Conservation (phyloP, 768 basidiomycete species). For the Clitopilus passeckerianus region DNA sequence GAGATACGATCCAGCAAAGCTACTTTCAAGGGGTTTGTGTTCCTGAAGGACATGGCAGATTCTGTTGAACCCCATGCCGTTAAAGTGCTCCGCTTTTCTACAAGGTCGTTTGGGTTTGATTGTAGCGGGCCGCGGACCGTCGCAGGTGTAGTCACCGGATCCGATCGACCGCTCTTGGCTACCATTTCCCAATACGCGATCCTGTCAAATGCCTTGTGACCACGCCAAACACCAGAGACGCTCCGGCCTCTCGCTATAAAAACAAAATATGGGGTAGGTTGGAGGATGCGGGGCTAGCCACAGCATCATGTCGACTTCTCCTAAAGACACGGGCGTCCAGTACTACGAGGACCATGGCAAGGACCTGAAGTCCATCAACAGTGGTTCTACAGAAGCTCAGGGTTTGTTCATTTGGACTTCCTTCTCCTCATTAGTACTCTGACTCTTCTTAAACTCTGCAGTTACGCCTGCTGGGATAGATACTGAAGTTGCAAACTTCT, state of each 20-base stretch:
- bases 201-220: not conserved
- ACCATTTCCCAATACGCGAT: not conserved
- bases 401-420: not conserved
- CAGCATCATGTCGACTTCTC: not conserved
- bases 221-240: not conserved
- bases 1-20: slow-evolving; percentile 22
- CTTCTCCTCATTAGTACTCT: not conserved
- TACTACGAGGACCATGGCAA: not conserved
- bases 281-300: not conserved
- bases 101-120: not conserved
- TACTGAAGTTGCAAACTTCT: slow-evolving; percentile 41
- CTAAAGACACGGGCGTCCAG: not conserved
- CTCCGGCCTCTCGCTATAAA: not conserved
- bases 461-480: slow-evolving; percentile 29
- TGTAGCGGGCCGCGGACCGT: slow-evolving; percentile 11
- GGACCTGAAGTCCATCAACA: slow-evolving; percentile 22
- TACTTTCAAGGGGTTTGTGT: slow-evolving; percentile 24
- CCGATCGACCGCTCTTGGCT: not conserved
- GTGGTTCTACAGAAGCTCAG: slow-evolving; percentile 16
- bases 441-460: not conserved
- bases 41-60: slow-evolving; percentile 24
- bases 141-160: not conserved
- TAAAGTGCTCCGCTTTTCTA: not conserved
- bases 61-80: not conserved
- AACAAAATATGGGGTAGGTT: not conserved